Evolutionary conservation across 345 rosid genomes (phyloP).

Genomic region (Cardamine resedifolia): DNA sequence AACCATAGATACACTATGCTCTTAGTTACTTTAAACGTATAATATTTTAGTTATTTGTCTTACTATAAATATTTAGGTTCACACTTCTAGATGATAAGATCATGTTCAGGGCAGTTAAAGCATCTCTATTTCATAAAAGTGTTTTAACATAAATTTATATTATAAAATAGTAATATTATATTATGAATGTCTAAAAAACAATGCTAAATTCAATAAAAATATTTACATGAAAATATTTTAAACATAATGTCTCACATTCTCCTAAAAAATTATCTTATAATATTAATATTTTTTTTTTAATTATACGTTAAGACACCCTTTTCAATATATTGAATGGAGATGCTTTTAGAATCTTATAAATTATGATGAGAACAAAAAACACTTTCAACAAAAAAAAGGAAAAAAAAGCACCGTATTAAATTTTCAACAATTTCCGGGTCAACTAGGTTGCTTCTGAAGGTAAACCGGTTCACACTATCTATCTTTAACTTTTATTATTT

Average conservation of each 20-base stretch:
- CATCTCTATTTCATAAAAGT: too few relatives aligned
- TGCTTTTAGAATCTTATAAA: not conserved
- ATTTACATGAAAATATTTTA: too few relatives aligned
- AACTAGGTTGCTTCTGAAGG: constrained; percentile 2
- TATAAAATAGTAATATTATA: too few relatives aligned
- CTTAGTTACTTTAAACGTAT: not conserved
- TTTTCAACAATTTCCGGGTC: constrained; percentile 5
- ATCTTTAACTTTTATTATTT: not conserved
- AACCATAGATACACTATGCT: not conserved
- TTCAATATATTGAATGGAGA: too few relatives aligned
- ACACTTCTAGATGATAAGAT: not conserved
- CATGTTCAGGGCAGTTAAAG: not conserved
- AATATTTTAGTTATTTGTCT: not conserved
- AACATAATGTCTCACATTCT: too few relatives aligned
- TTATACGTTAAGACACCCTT: too few relatives aligned
- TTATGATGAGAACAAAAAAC: not conserved
- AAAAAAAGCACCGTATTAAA: not conserved
- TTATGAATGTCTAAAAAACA: too few relatives aligned
- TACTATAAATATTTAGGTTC: not conserved
- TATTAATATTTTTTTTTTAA: too few relatives aligned
- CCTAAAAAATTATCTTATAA: too few relatives aligned
- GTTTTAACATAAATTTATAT: too few relatives aligned
- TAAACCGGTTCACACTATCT: not conserved
- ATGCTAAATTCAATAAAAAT: too few relatives aligned
- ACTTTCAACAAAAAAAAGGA: too few relatives aligned